phyloP scores from a whole-genome alignment of 2,329 filamentous ascomycete species.

The Colletotrichum abscissum region DNA sequence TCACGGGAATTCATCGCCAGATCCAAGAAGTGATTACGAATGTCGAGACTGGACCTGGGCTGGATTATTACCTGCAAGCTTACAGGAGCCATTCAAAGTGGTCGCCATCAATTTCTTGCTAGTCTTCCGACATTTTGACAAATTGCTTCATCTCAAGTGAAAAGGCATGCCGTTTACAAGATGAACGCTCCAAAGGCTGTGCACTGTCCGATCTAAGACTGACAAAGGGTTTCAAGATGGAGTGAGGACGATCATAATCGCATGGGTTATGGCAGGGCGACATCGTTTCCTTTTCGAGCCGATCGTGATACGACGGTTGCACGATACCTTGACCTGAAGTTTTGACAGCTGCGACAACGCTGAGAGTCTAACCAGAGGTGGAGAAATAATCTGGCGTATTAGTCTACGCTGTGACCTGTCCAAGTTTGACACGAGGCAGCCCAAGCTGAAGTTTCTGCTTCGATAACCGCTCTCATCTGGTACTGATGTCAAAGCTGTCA shows the following conservation, averaged over 20 bases:
- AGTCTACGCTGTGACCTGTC: slow-evolving; percentile 12
- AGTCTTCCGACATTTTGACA: background rate
- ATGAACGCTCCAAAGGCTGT: slow-evolving; percentile 9
- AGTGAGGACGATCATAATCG: background rate
- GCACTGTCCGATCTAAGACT: background rate
- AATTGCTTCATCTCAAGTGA: slow-evolving; percentile 15
- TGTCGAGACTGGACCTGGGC: background rate
- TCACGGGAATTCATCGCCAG: background rate
- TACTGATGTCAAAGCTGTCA: background rate
- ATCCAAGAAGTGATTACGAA: background rate
- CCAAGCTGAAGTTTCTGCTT: slow-evolving; percentile 13
- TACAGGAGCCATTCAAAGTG: background rate
- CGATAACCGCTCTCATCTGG: background rate
- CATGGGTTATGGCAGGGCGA: background rate
- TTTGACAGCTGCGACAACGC: background rate
- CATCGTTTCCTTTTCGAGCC: background rate
- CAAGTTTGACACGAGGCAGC: slow-evolving; percentile 19
- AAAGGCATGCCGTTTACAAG: background rate
- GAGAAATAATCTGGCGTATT: background rate
- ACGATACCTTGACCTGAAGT: background rate
- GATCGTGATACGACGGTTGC: background rate
- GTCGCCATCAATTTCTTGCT: background rate
- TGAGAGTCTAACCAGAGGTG: background rate
- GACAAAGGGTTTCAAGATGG: background rate
- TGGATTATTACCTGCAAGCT: background rate